Base-by-base conservation (phyloP, 2,329 filamentous ascomycete species). In the Beauveria sp. region DNA sequence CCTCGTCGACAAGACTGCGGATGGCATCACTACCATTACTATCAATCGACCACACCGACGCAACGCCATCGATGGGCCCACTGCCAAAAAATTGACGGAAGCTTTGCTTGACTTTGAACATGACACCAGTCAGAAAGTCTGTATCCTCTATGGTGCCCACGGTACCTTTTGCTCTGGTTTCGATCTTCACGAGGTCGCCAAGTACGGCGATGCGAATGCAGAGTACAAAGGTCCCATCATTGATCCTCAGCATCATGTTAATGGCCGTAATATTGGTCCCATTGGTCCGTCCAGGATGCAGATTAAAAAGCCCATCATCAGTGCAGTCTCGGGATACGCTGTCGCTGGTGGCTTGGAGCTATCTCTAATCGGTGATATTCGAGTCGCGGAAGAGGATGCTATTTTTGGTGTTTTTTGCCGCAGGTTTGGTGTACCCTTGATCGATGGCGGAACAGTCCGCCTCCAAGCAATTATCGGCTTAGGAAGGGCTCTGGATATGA, bases 351-450 rank as follows among this genome's bases (percentile, higher is more conserved):
- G 68, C 4, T 72, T 84, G 1, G 81, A 84, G 66, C 70, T 84
- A 10, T 77, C 75, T 54, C 73, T 85, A 0, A 66, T 84, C 1
- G 81, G 73, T 0, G 82, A 85, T 64, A 72, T 84, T 54, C 76
- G 81, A 0, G 73, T 85, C 1, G 79, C 75, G 0, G 81, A 84
- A 62, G 78, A 81, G 59, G 77, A 80, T 54, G 78, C 79, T 4
- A 67, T 81, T 0, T 81, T 84, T 58, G 81, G 81, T 1, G 77
- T 85, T 3, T 85, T 83, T 65, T 83, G 79, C 67, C 73, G 82
- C 2, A 74, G 80, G 3, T 81, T 66, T 8, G 67, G 67, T 5
- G 66, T 69, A 3, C 66, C 66, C 4, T 63, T 69, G 22, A 66
- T 67, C n/a, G 81, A 73, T n/a, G 47, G 47, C 5, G 47, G 47